phyloP scores from a whole-genome alignment of 2,329 filamentous ascomycete species.

The Dactylellina haptotyla region DNA sequence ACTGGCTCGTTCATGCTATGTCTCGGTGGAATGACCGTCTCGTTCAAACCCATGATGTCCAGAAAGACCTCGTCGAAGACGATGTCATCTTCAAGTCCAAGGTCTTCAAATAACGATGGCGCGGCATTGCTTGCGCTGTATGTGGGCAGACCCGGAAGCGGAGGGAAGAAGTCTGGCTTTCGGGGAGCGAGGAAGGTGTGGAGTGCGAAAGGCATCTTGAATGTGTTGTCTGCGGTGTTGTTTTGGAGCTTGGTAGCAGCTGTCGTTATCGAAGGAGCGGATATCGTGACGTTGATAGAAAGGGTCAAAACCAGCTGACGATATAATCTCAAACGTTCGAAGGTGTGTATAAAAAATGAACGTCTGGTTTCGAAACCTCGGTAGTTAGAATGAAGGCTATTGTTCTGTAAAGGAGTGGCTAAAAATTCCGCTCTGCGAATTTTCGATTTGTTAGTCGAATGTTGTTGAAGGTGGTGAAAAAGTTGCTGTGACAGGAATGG shows the following conservation, averaged over 20 bases:
- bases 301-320: constrained; percentile 42
- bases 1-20: constrained; percentile 25
- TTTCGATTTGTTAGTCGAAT: neutral
- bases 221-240: constrained; percentile 22
- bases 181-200: constrained; percentile 54
- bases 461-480: neutral
- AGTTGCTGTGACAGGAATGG: neutral
- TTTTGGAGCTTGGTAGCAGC: neutral
- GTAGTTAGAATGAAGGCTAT: neutral
- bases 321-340: neutral
- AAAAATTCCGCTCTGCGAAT: constrained; percentile 47
- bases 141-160: constrained; percentile 48
- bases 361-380: constrained; percentile 17
- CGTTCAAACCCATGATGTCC: constrained; percentile 52
- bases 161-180: constrained; percentile 51
- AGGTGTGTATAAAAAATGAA: constrained; percentile 6
- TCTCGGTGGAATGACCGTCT: constrained; percentile 8
- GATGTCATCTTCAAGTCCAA: constrained; percentile 47
- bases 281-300: constrained; percentile 6
- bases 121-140: constrained; percentile 3
- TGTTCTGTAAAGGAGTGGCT: constrained; percentile 36
- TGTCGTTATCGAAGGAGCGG: neutral
- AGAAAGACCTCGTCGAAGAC: constrained; percentile 52
- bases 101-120: constrained; percentile 39
- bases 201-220: constrained; percentile 52